A percentile compares a stretch with the other conserved stretches of the same genome.
These are phyloP conservation scores for Penicillium freii DNA, from an alignment of 2,329 filamentous ascomycete genomes.

Conservation along the genomic window DNA sequence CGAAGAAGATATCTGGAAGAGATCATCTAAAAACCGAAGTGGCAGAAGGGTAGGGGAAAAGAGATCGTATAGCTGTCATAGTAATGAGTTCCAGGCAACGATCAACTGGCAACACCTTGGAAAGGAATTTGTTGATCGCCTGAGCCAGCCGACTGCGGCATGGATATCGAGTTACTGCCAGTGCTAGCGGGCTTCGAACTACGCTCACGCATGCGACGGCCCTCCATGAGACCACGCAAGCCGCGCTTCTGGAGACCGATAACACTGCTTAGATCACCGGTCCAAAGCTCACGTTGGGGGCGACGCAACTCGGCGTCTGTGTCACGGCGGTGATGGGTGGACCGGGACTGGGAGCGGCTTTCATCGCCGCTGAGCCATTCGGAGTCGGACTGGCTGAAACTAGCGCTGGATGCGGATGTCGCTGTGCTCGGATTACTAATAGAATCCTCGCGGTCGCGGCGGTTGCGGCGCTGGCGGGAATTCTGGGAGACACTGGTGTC, in stretches of 20 bases:
- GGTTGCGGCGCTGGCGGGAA: conserved; percentile 22
- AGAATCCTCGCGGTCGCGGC: conserved; percentile 40
- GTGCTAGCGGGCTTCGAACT: conserved; percentile 40
- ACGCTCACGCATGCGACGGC: conserved; percentile 76
- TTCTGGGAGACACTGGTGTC: conserved; percentile 37
- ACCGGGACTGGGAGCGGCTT: conserved; percentile 34
- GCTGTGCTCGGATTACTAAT: conserved; percentile 39
- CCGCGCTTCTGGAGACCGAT: conserved; percentile 95
- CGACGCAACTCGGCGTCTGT: conserved; percentile 30
- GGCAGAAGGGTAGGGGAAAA: not conserved
- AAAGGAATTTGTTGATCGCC: conserved; percentile 17
- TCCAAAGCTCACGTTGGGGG: conserved; percentile 68
- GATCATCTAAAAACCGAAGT: not conserved
- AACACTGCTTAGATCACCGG: conserved; percentile 70
- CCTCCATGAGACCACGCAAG: conserved; percentile 90
- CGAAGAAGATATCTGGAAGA: conserved; percentile 1
- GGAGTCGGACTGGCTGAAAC: conserved; percentile 40
- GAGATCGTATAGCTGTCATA: not conserved
- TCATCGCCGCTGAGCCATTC: conserved; percentile 30
- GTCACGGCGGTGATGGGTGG: conserved; percentile 42
- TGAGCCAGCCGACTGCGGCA: conserved; percentile 16
- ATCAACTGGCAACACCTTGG: conserved; percentile 20
- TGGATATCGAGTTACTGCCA: conserved; percentile 19
- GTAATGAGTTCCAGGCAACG: not conserved
- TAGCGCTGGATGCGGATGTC: conserved; percentile 41